Percentiles rank a stretch among this genome's conserved stretches.
phyloP scores from a whole-genome alignment of 1,284 basidiomycete genomes.

The Malassezia sp. region DNA sequence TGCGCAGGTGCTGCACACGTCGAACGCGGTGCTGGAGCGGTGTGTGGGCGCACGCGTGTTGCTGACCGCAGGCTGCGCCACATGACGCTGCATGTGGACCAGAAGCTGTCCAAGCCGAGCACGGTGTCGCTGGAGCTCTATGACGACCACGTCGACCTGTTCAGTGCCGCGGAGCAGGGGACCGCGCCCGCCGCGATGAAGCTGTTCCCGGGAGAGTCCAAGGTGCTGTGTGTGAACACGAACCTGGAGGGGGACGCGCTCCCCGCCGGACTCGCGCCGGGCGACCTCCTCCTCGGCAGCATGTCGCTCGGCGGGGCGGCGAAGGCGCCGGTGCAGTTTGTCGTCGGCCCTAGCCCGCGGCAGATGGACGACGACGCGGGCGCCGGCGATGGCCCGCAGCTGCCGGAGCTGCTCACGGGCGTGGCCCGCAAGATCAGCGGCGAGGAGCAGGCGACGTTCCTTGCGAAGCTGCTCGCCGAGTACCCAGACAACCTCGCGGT shows the following conservation, averaged over 20 bases:
- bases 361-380: slow-evolving; percentile 27
- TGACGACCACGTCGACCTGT: slow-evolving; percentile 42
- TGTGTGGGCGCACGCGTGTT: too few species aligned
- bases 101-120: slow-evolving; percentile 43
- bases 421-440: slow-evolving; percentile 41
- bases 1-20: slow-evolving; percentile 37
- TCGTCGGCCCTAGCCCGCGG: slow-evolving; percentile 37
- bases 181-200: slow-evolving; percentile 22
- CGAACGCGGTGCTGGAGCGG: slow-evolving; percentile 35
- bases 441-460: slow-evolving; percentile 36
- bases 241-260: slow-evolving; percentile 40
- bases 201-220: slow-evolving; percentile 40
- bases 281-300: slow-evolving; percentile 43
- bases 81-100: slow-evolving; percentile 37
- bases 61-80: too few species aligned
- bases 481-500: slow-evolving; percentile 39
- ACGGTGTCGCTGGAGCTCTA: slow-evolving; percentile 38
- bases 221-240: slow-evolving; percentile 35
- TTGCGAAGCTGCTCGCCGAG: slow-evolving; percentile 35
- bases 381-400: slow-evolving; percentile 4
- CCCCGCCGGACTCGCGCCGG: slow-evolving; percentile 41
- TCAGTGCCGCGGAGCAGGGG: slow-evolving; percentile 20
- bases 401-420: slow-evolving; percentile 39
- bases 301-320: slow-evolving; percentile 35
- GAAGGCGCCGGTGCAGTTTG: slow-evolving; percentile 32